A percentile compares a stretch with the other conserved stretches of the same genome.
Conservation (phyloP, 176 grass and related monocot genomes). For the Oryza meyeriana region DNA sequence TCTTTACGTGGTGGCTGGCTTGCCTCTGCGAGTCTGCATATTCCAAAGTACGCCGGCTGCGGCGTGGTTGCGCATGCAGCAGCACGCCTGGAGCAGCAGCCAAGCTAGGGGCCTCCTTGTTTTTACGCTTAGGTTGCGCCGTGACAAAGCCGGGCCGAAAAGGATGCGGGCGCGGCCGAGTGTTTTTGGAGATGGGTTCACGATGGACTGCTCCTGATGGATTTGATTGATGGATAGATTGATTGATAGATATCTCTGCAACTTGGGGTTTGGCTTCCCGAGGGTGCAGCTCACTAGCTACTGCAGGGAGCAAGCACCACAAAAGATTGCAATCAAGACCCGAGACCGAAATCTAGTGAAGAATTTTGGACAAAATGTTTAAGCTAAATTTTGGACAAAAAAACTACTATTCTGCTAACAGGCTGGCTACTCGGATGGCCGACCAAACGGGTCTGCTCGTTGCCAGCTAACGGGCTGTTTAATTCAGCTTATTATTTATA, state of each 20-base stretch:
- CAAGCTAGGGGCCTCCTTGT: neutral
- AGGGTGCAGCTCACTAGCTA: neutral
- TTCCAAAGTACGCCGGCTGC: neutral
- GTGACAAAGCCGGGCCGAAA: constrained; percentile 11
- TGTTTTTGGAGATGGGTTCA: constrained; percentile 23
- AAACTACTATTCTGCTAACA: too few relatives aligned
- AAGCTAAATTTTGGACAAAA: too few relatives aligned
- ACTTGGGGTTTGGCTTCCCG: constrained; percentile 35
- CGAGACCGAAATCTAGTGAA: too few relatives aligned
- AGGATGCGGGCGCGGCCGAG: neutral
- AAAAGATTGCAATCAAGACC: too few relatives aligned
- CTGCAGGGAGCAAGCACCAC: neutral
- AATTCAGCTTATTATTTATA: too few relatives aligned
- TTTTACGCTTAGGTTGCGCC: neutral
- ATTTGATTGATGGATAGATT: constrained; percentile 23
- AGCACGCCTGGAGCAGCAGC: too few relatives aligned
- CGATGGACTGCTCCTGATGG: neutral
- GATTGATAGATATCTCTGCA: constrained; percentile 29
- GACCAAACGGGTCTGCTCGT: too few relatives aligned
- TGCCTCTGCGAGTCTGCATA: neutral
- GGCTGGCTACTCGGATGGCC: too few relatives aligned
- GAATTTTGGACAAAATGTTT: too few relatives aligned
- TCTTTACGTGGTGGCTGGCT: neutral
- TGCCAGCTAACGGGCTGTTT: too few relatives aligned
- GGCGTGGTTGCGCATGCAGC: neutral